Evolutionary conservation across 768 basidiomycete genomes (phyloP), one percentile per base, ranked within the genome.

Genomic region (Lentinula detonsa): DNA sequence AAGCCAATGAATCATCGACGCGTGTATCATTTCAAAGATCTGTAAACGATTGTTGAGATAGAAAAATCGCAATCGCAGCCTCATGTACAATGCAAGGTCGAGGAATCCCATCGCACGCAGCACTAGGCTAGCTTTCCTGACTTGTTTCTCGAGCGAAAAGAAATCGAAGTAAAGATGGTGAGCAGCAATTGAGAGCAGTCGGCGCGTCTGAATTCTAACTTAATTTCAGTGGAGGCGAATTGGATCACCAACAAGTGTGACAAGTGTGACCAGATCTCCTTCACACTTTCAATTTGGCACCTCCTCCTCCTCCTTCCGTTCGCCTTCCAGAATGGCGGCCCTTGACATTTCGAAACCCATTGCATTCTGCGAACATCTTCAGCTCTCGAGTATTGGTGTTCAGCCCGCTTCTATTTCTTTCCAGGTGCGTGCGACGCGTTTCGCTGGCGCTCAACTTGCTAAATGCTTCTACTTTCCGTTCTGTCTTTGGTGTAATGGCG

Each of bases 321-420:
- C 60, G 34, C 23, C 64, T 58, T 68, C 65, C 65, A 72, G 68
- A 66, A 79, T 80, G 78, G 76, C 77, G 65, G 76, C 70, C 66
- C 71, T 75, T 69, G 82, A 83, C 67, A 71, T 74, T 53, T 79
- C 81, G 68, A 92, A 91, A 79, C 91, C 91, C 53, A 95, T 92
- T 71, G 82, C 91, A 48, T 93, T 93, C 76, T 88, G 87, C 78
- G 91, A 94, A 75, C 92, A 94, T 71, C 78, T 93, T 33, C 92
- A 99, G 79, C 90, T 99, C 68, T 95, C 95, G 28, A 94, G 94
- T 71, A 77, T 98, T 64, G 95, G 95, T 60, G 83, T 99, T 67
- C 97, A 99, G 75, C 97, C 96, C 57, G 87, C 90, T 63, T 95
- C 95, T 59, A 98, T 99, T 69, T 93, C 93, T 18, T 99, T 98